A percentile compares a stretch with the other conserved stretches of the same genome.
Conservation (phyloP, 352 stramenopile species). For the Discostella stelligera region DNA sequence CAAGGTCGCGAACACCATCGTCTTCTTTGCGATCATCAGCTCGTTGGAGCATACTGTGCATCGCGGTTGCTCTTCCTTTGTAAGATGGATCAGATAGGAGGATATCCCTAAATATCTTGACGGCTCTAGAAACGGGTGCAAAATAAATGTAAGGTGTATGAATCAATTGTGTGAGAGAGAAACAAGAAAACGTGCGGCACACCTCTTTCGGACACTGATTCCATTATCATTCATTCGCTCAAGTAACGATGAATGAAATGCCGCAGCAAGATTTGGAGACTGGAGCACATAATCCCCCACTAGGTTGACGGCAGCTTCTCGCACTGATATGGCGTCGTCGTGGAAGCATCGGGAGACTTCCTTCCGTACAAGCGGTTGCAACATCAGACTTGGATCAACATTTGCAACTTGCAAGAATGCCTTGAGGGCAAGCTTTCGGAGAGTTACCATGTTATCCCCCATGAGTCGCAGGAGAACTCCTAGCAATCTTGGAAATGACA, state of each 20-base stretch:
- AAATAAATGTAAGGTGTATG: constrained; percentile 1
- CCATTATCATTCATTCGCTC: constrained; percentile 75
- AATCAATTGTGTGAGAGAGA: not conserved
- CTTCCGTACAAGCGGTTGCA: constrained; percentile 70
- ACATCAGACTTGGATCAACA: constrained; percentile 80
- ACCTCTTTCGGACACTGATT: constrained; percentile 77
- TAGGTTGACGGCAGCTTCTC: constrained; percentile 81
- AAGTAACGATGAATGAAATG: constrained; percentile 78
- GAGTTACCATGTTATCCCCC: constrained; percentile 53
- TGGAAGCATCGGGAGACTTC: constrained; percentile 78
- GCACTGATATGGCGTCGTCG: constrained; percentile 82
- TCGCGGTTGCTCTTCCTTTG: constrained; percentile 59
- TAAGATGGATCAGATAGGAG: constrained; percentile 70
- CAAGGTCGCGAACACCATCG: constrained; percentile 79
- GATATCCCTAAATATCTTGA: constrained; percentile 80
- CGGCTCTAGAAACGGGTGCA: constrained; percentile 25
- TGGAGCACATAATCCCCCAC: constrained; percentile 81
- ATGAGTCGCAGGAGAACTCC: constrained; percentile 78
- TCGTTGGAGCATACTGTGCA: constrained; percentile 62
- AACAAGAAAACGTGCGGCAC: constrained; percentile 5
- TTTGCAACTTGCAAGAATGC: constrained; percentile 77
- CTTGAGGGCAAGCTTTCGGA: constrained; percentile 83
- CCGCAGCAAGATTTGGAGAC: constrained; percentile 68
- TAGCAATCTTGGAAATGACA: constrained; percentile 71
- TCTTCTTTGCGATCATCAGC: constrained; percentile 81